Percentiles rank a stretch among this genome's conserved stretches.
Evolutionary conservation across 2,329 filamentous ascomycete species (phyloP).

Genomic region (Nemania sp.): DNA sequence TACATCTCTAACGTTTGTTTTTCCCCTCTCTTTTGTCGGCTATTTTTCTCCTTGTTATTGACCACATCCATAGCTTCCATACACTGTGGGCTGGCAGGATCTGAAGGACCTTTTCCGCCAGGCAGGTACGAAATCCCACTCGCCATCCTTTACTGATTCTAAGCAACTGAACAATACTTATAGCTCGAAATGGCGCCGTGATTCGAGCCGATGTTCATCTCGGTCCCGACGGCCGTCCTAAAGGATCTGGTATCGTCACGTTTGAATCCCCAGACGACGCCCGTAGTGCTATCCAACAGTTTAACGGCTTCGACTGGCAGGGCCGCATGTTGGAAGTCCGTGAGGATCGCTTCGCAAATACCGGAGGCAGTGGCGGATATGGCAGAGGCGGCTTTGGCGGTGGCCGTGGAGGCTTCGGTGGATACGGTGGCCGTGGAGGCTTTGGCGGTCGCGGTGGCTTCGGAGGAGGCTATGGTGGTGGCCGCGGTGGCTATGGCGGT

Average conservation of each 20-base stretch:
- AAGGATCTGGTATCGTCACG: constrained; percentile 95
- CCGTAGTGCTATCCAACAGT: constrained; percentile 92
- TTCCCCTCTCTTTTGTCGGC: constrained; percentile 44
- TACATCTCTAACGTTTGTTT: constrained; percentile 96
- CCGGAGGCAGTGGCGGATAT: constrained; percentile 61
- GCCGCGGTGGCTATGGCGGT: constrained; percentile 47
- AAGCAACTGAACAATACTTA: constrained; percentile 24
- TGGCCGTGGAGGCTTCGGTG: constrained; percentile 54
- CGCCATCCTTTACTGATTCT: not conserved
- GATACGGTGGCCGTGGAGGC: constrained; percentile 51
- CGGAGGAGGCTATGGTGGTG: constrained; percentile 46
- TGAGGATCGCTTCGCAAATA: constrained; percentile 87
- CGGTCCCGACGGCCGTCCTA: constrained; percentile 88
- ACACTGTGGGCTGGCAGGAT: constrained; percentile 98
- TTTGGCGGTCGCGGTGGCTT: constrained; percentile 50
- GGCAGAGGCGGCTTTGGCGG: constrained; percentile 53
- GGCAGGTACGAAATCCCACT: constrained; percentile 70
- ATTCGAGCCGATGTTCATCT: constrained; percentile 95
- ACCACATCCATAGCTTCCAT: constrained; percentile 73
- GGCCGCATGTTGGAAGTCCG: constrained; percentile 91
- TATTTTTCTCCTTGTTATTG: constrained; percentile 32
- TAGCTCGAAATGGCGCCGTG: constrained; percentile 71
- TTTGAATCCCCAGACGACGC: constrained; percentile 96
- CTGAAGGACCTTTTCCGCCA: constrained; percentile 98
- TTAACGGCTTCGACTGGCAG: constrained; percentile 99